Conservation (phyloP, 352 stramenopile species). For the Nothophytophthora sp. region DNA sequence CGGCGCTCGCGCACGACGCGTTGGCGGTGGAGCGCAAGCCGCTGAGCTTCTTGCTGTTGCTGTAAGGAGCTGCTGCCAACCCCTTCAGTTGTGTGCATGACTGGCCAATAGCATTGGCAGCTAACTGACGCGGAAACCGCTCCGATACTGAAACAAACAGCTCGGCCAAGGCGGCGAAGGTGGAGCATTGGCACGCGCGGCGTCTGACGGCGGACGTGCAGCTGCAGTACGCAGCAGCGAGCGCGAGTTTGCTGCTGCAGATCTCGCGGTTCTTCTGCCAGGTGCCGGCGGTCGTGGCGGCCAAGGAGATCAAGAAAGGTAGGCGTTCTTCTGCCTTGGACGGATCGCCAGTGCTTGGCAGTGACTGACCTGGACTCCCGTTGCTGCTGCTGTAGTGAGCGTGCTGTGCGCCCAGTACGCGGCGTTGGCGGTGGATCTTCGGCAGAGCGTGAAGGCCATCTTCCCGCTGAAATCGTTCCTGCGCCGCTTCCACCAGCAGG, state of each 20-base stretch:
- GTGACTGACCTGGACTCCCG: background rate
- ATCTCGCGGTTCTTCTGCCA: conserved; percentile 54
- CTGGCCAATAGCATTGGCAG: no score
- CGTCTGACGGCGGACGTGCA: conserved; percentile 9
- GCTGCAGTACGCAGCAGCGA: conserved; percentile 19
- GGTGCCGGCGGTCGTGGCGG: conserved; percentile 42
- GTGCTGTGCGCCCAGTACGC: conserved; percentile 54
- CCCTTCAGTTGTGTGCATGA: background rate
- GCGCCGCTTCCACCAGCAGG: conserved; percentile 56
- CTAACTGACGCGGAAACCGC: background rate
- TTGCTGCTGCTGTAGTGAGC: conserved; percentile 38
- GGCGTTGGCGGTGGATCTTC: conserved; percentile 41
- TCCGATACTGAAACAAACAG: conserved; percentile 21
- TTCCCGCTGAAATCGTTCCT: conserved; percentile 76
- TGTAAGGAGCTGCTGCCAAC: conserved; percentile 31
- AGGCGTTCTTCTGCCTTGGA: background rate
- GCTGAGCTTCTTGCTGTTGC: conserved; percentile 37
- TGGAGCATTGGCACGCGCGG: conserved; percentile 37
- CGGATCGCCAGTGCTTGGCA: background rate
- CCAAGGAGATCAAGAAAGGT: conserved; percentile 65
- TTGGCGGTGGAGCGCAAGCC: conserved; percentile 58
- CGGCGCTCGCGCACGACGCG: conserved; percentile 49
- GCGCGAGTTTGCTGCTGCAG: conserved; percentile 39
- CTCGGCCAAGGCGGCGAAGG: conserved; percentile 52
- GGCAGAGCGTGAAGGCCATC: conserved; percentile 61